phyloP scores from a whole-genome alignment of 768 basidiomycete genomes.

The Mycena vulgaris region DNA sequence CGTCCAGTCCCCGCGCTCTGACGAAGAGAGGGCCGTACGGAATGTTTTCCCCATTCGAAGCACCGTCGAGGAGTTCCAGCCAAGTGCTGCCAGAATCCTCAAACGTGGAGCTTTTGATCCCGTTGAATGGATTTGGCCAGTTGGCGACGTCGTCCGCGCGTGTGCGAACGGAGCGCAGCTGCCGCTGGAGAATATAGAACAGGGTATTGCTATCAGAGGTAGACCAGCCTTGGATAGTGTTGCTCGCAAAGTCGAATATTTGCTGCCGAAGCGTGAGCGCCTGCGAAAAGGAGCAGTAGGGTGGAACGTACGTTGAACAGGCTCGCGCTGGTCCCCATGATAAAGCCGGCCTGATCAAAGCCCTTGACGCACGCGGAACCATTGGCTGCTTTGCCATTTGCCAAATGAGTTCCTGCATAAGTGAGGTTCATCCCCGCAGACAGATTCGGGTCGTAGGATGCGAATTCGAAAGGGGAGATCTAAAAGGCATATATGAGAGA shows the following conservation, averaged over 20 bases:
- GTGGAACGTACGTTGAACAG: conserved; percentile 68
- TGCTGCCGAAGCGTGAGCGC: conserved; percentile 50
- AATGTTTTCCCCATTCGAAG: conserved; percentile 78
- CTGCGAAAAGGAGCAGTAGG: neutral
- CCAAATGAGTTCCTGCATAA: conserved; percentile 76
- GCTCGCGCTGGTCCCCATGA: conserved; percentile 83
- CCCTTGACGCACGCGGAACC: conserved; percentile 76
- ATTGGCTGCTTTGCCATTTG: conserved; percentile 69
- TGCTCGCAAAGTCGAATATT: conserved; percentile 63
- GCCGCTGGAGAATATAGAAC: conserved; percentile 62
- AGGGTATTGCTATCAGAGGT: conserved; percentile 55
- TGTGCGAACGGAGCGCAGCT: conserved; percentile 65
- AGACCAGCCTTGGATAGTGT: conserved; percentile 58
- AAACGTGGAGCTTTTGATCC: conserved; percentile 64
- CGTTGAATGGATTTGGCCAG: conserved; percentile 77
- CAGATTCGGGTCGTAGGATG: conserved; percentile 80
- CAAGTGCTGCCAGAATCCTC: conserved; percentile 66
- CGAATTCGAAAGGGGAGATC: conserved; percentile 78
- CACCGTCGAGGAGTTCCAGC: conserved; percentile 80
- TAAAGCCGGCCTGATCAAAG: conserved; percentile 82
- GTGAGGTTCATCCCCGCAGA: conserved; percentile 79
- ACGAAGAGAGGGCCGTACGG: conserved; percentile 83
- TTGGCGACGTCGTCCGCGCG: conserved; percentile 74
- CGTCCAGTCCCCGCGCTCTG: conserved; percentile 77
- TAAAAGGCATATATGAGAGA: conserved; percentile 38